A percentile compares a stretch with the other conserved stretches of the same genome.
phyloP scores from a whole-genome alignment of 2,329 filamentous ascomycete genomes.

The Mollisia scopiformis region DNA sequence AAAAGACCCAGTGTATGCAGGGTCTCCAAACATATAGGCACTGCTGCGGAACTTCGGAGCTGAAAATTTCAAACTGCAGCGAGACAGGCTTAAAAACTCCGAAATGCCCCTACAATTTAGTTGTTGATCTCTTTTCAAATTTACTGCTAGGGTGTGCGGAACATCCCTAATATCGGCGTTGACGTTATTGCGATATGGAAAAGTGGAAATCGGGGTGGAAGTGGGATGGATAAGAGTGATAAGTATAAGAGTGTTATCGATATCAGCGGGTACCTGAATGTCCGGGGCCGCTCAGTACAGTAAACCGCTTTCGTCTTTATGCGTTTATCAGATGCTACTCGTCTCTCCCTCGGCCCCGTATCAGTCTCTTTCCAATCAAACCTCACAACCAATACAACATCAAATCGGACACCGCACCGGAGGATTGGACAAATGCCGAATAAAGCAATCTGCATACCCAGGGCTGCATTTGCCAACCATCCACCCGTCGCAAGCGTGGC shows the following conservation, averaged over 20 bases:
- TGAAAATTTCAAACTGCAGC: too few relatives aligned
- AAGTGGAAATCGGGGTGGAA: neutral
- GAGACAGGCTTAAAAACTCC: too few relatives aligned
- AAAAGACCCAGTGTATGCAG: too few relatives aligned
- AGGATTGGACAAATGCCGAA: constrained; percentile 14
- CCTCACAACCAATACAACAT: neutral
- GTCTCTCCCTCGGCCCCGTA: neutral
- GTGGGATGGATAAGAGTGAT: neutral
- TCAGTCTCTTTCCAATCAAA: neutral
- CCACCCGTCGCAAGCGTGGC: constrained; percentile 13
- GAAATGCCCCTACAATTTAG: too few relatives aligned
- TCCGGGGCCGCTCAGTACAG: neutral
- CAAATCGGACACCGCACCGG: constrained; percentile 1
- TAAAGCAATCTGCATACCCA: neutral
- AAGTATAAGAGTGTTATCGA: neutral
- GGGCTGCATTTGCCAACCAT: neutral
- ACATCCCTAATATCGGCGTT: too few relatives aligned
- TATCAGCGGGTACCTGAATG: neutral
- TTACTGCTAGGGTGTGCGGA: too few relatives aligned
- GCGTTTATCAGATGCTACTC: neutral
- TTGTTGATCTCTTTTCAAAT: too few relatives aligned
- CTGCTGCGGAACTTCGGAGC: too few relatives aligned
- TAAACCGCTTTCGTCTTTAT: neutral
- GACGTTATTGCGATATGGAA: neutral
- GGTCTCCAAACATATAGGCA: too few relatives aligned